Base-by-base conservation (phyloP, 139 green algal genomes). In the Raphidocelis subcapitata region DNA sequence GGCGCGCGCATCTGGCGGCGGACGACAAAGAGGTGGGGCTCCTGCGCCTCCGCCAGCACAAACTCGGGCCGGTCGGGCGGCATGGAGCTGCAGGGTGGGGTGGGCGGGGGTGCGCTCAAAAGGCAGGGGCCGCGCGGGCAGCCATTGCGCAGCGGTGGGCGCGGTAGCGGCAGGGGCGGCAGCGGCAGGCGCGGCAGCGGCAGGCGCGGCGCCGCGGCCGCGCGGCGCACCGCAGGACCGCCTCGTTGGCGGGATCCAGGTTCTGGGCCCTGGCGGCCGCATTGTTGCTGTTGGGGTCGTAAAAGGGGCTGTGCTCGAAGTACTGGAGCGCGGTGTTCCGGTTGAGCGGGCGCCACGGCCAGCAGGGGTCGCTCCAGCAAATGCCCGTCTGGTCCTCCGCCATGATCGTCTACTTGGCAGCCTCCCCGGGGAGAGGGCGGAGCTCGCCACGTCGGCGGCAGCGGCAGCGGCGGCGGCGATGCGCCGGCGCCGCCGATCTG, bases 11-110 rank as follows among this genome's bases (percentile, higher is more conserved):
- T 67, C 67, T 93, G 86, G 81, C 93, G 92, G 46, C 84, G 62
- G n/a, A 97, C 83, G 15, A 97, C 86, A 75, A 91, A 97, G 14
- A 97, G 78, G 79, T 95, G 83, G 0, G 92, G 92, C 73, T 88
- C 79, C 62, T 92, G 82, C 18, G 59, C 81, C 28, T 73, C 46
- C 12, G 63, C 52, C 14, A 73, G 35, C 35, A 44, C 33, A 55
- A 69, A 69, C 33, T 68, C 65, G 24, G 49, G 35, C 2, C 12
- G 37, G 46, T 60, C 46, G 18, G 46, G 26, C 14, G 65, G 65
- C 60, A 70, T 55, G 52, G 14, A 4, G 16, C 64, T 62, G 55
- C n/a, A 29, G 15, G 41, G 41, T 20, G 41, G 8, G 41, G n/a
- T n/a, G n/a, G n/a, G n/a, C n/a, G n/a, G n/a, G n/a, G n/a, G n/a